These are phyloP conservation scores for Pueraria montana DNA, from an alignment of 306 rosid genomes.

Conservation along the genomic window DNA sequence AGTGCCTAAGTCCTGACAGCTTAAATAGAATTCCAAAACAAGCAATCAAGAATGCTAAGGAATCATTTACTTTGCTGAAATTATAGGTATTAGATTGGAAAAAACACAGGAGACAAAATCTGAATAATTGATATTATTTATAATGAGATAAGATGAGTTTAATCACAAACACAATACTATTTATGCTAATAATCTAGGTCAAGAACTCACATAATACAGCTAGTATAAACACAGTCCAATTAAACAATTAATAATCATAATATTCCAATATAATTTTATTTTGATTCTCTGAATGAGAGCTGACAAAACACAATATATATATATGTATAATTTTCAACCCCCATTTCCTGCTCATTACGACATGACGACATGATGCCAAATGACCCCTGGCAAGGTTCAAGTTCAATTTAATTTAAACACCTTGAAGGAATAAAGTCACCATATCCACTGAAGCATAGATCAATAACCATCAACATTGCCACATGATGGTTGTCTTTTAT, in stretches of 20 bases:
- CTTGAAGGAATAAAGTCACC: background rate
- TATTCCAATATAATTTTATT: background rate
- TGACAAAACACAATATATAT: background rate
- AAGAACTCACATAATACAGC: background rate
- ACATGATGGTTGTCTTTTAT: too few species aligned
- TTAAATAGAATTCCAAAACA: conserved; percentile 22
- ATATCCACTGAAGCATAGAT: background rate
- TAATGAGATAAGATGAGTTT: background rate
- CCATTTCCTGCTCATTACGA: background rate
- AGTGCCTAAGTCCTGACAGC: conserved; percentile 7
- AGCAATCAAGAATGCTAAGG: background rate
- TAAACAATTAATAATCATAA: background rate
- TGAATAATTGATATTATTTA: conserved; percentile 24
- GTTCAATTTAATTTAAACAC: background rate
- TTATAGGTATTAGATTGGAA: background rate
- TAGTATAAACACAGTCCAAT: background rate
- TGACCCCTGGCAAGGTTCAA: background rate
- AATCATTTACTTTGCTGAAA: conserved; percentile 8
- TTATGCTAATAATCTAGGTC: background rate
- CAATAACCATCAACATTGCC: too few species aligned
- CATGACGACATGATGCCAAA: background rate
- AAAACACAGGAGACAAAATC: background rate
- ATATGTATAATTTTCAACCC: background rate
- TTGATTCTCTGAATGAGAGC: background rate
- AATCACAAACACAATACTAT: too few species aligned